Conservation (phyloP, 2,329 filamentous ascomycete species). For the Fusarium tanahbumbuense region DNA sequence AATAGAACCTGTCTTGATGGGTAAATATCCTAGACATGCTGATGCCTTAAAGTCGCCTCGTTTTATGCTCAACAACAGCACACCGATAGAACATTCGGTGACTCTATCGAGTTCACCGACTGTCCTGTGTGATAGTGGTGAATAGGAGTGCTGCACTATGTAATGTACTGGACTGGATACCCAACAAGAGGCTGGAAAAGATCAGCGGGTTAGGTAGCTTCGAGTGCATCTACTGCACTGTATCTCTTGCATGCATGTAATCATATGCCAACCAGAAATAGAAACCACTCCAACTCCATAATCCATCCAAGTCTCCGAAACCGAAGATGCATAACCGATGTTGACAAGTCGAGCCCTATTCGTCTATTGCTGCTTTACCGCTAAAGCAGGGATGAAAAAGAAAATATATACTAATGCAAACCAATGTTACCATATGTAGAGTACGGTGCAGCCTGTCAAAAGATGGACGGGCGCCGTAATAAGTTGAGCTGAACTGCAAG, state of each 20-base stretch:
- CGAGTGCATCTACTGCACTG: background rate
- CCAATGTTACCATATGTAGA: background rate
- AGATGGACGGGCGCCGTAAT: conserved; percentile 22
- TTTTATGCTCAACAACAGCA: background rate
- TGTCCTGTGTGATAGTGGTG: conserved; percentile 17
- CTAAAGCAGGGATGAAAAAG: background rate
- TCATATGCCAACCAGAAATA: background rate
- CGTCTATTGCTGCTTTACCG: background rate
- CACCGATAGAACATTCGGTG: conserved; percentile 20
- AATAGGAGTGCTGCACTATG: conserved; percentile 14
- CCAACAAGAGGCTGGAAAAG: conserved; percentile 16
- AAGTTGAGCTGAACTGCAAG: conserved; percentile 30
- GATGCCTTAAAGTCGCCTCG: background rate
- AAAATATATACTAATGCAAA: background rate
- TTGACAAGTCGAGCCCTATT: background rate
- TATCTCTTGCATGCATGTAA: conserved; percentile 2
- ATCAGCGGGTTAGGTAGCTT: background rate
- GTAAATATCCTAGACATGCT: background rate
- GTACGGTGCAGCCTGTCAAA: background rate
- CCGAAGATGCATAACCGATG: conserved; percentile 2
- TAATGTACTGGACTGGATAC: conserved; percentile 1
- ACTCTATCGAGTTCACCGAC: conserved; percentile 26
- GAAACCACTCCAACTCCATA: background rate
- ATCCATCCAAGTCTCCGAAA: conserved; percentile 13
- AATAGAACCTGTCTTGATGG: background rate